Evolutionary conservation across 83 land plant species (phyloP), one percentile per base, ranked within the genome.

Genomic region (Isoetes engelmannii): DNA sequence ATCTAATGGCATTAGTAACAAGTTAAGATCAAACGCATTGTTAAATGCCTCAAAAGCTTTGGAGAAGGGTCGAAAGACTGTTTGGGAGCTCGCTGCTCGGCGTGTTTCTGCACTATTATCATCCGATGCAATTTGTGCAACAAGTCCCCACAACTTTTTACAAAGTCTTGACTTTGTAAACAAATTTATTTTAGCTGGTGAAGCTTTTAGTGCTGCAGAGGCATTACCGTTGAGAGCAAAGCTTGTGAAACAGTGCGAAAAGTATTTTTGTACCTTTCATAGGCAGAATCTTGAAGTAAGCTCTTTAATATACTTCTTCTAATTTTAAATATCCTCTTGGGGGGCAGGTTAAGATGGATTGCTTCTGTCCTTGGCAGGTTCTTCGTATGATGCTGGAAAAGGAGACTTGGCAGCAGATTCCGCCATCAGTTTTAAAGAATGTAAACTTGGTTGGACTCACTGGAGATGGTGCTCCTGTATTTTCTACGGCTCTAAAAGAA

Each of bases 401-500:
- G 75, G 99, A 94, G 50, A 75, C 45, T 53, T 94, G 99, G 99
- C 73, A 74, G 70, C 77, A 76, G 79, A 70, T 94, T 62, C 82
- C 99, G 6, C 71, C 87, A 45, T 92, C 82, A 9, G 73, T 85
- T 13, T 61, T 82, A 4, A 89, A 88, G 72, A 74, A 82, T 9
- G 70, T 94, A 37, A 90, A 84, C 75, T 75, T 94, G 61, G 86
- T 85, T 17, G 99, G 93, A 48, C 87, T 90, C 68, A 75, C 84
- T 61, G 97, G 96, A 65, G 84, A 94, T 84, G 99, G 97, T 66
- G 99, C 97, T 49, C 75, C 97, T 4, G 21, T 90, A 12, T 71
- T 87, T 74, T 76, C 54, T 47, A 44, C 84, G 58, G 72, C 80
- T 15, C 51, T 59, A 28, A 28, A 28, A 28, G 37, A 28, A 28